Base-by-base conservation (phyloP, 352 stramenopile species). In the Phytophthora fragariae region DNA sequence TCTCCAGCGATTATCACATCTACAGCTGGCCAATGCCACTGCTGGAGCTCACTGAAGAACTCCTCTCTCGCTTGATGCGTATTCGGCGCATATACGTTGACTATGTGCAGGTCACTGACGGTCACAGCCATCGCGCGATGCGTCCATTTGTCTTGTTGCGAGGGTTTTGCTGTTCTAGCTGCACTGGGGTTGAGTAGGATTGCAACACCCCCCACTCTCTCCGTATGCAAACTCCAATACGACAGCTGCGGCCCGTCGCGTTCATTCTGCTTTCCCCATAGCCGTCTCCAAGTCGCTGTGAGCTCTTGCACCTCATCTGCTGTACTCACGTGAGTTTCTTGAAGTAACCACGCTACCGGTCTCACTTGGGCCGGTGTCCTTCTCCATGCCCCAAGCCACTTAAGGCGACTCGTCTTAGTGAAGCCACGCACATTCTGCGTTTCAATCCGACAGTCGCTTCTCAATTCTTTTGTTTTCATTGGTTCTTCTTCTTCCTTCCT, bases 81-180 rank as follows among this genome's bases (percentile, higher is more conserved):
- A 24, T 35, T 62, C n/a, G 33, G 35, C 5, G 56, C 56, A 33
- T 62, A 49, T 3, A 62, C 29, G 17, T 62, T 62, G 11, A 52
- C 56, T 17, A 49, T 17, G 31, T 4, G 4, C 14, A 29, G 19
- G 0, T 62, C 56, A 5, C 19, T 33, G 2, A 62, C 6, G 2
- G 15, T 3, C 35, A 62, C 33, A 1, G 56, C 19, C 14, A 62
- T 49, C 10, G 35, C 17, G 1, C 35, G 27, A 6, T 50, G 29
- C 11, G 56, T 24, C 56, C 35, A 41, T 10, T 15, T 41, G 5
- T 12, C 24, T 27, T 41, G 35, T 12, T 12, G 14, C 35, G n/a
- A n/a, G n/a, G n/a, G n/a, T n/a, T n/a, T n/a, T 10, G 35, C 11
- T 10, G 10, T 5, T 10, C 9, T 10, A 10, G 35, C 35, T 15